A percentile compares a stretch with the other conserved stretches of the same genome.
These are phyloP conservation scores for Aspergillus funiculosus DNA, from an alignment of 495 filamentous ascomycete species.

Conservation along the genomic window DNA sequence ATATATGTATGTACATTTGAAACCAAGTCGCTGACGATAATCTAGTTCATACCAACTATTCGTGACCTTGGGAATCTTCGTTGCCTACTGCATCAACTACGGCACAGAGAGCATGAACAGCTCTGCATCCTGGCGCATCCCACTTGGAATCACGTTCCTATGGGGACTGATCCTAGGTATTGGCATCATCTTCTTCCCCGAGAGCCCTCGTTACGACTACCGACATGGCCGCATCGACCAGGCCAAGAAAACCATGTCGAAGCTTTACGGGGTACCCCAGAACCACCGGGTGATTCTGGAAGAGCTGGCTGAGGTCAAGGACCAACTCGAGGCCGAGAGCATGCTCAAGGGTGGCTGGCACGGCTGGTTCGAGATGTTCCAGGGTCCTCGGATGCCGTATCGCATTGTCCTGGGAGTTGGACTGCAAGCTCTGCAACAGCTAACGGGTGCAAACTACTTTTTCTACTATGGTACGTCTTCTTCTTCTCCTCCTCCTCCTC, in stretches of 20 bases:
- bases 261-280: constrained; percentile 59
- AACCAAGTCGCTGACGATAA: constrained; percentile 9
- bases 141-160: constrained; percentile 70
- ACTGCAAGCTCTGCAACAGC: constrained; percentile 50
- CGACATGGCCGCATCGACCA: constrained; percentile 54
- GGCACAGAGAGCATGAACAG: constrained; percentile 49
- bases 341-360: constrained; percentile 28
- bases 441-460: constrained; percentile 52
- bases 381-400: constrained; percentile 60
- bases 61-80: constrained; percentile 79
- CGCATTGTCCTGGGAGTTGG: constrained; percentile 59
- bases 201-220: constrained; percentile 65
- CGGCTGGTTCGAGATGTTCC: constrained; percentile 47
- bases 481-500: too few relatives aligned
- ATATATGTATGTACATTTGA: too few relatives aligned
- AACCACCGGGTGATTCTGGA: constrained; percentile 55
- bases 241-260: constrained; percentile 59
- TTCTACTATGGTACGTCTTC: constrained; percentile 61
- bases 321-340: constrained; percentile 52
- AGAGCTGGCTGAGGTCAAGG: constrained; percentile 59
- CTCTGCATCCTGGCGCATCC: constrained; percentile 66
- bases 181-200: constrained; percentile 63
- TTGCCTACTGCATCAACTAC: constrained; percentile 73
- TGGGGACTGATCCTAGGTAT: constrained; percentile 64
- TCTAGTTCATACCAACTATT: constrained; percentile 67